Conservation (phyloP, 2,329 filamentous ascomycete genomes). For the Ophiostoma populinum region DNA sequence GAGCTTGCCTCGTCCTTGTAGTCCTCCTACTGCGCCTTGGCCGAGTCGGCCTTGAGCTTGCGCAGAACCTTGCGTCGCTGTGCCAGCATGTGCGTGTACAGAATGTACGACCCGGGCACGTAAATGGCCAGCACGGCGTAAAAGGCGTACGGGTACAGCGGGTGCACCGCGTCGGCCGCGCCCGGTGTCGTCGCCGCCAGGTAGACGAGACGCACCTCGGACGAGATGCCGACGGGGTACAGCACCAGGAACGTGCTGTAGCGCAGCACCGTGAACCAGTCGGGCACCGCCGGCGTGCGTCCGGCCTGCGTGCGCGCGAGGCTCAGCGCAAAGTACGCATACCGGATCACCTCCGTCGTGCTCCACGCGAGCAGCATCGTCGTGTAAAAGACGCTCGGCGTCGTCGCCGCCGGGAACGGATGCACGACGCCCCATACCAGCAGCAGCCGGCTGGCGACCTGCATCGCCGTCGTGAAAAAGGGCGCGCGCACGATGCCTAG, state of each 20-base stretch:
- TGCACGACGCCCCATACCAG: constrained; percentile 76
- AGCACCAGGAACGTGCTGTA: constrained; percentile 89
- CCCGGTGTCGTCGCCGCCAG: constrained; percentile 44
- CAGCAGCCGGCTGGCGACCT: constrained; percentile 72
- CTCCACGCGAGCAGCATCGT: constrained; percentile 79
- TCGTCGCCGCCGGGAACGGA: constrained; percentile 48
- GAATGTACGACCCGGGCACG: constrained; percentile 48
- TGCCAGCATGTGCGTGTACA: constrained; percentile 90
- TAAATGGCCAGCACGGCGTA: constrained; percentile 12
- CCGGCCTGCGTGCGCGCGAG: constrained; percentile 37
- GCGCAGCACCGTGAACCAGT: constrained; percentile 57
- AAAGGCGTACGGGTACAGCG: constrained; percentile 29
- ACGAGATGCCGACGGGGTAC: constrained; percentile 80
- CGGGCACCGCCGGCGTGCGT: constrained; percentile 9
- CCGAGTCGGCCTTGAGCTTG: constrained; percentile 32
- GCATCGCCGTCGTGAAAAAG: constrained; percentile 70
- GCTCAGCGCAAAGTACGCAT: constrained; percentile 73
- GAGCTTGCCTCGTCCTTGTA: background rate
- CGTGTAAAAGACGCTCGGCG: constrained; percentile 45
- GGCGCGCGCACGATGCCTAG: constrained; percentile 81
- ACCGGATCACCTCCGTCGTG: constrained; percentile 81
- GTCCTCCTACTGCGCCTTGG: constrained; percentile 21
- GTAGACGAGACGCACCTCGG: constrained; percentile 71
- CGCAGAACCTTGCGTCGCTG: constrained; percentile 70
- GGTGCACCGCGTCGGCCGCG: constrained; percentile 26